A percentile compares a stretch with the other conserved stretches of the same genome.
Conservation (phyloP, 2,329 filamentous ascomycete genomes). For the Fusarium buxicola region DNA sequence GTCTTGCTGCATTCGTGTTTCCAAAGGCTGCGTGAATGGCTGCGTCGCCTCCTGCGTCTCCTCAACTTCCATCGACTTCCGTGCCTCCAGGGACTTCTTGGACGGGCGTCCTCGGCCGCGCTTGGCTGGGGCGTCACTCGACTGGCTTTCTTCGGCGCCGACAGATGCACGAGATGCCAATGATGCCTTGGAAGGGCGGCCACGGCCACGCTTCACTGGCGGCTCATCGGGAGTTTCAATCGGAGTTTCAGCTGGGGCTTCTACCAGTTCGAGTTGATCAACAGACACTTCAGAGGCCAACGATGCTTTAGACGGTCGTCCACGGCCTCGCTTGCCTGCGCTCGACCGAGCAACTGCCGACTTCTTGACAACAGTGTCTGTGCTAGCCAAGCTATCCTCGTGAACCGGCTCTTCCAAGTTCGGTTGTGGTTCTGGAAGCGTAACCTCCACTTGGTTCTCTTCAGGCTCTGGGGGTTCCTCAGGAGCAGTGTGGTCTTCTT, state of each 20-base stretch:
- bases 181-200: slow-evolving; percentile 50
- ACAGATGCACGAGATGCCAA: slow-evolving; percentile 41
- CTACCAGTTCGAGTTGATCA: slow-evolving; percentile 41
- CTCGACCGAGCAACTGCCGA: slow-evolving; percentile 38
- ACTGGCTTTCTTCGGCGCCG: slow-evolving; percentile 36
- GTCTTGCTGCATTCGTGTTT: slow-evolving; percentile 33
- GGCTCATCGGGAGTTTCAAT: slow-evolving; percentile 23
- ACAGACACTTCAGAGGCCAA: slow-evolving; percentile 43
- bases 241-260: slow-evolving; percentile 28
- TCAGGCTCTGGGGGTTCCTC: slow-evolving; percentile 20
- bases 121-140: slow-evolving; percentile 43
- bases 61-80: slow-evolving; percentile 36
- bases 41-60: slow-evolving; percentile 30
- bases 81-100: slow-evolving; percentile 47
- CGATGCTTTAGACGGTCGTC: slow-evolving; percentile 48
- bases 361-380: slow-evolving; percentile 56
- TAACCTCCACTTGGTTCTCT: slow-evolving; percentile 6
- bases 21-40: slow-evolving; percentile 25
- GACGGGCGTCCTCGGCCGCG: slow-evolving; percentile 48
- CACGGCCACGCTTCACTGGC: slow-evolving; percentile 47
- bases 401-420: slow-evolving; percentile 46
- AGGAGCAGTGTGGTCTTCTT: slow-evolving; percentile 34
- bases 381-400: slow-evolving; percentile 56
- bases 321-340: slow-evolving; percentile 45
- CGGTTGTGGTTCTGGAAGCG: slow-evolving; percentile 21